Conservation (phyloP, 352 stramenopile genomes). For the Pythium grandisporangium region DNA sequence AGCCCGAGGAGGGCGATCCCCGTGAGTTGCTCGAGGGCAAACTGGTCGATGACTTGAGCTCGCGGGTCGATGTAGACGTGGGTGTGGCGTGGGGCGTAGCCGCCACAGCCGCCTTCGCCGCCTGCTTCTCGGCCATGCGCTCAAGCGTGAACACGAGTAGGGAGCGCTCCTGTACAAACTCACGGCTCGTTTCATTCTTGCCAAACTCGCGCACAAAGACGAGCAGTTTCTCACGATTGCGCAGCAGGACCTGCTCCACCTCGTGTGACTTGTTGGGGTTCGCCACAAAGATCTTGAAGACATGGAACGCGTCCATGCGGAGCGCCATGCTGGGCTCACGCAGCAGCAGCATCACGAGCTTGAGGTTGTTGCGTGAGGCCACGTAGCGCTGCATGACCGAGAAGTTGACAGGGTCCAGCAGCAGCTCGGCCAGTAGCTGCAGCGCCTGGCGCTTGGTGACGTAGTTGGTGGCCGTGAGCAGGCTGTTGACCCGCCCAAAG, state of each 20-base stretch:
- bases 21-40: neutral
- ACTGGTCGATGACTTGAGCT: neutral
- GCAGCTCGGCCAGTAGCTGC: slow-evolving; percentile 60
- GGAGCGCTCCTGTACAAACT: slow-evolving; percentile 70
- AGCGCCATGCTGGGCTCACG: slow-evolving; percentile 66
- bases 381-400: slow-evolving; percentile 75
- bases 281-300: slow-evolving; percentile 87
- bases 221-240: slow-evolving; percentile 71
- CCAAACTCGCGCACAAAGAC: slow-evolving; percentile 71
- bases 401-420: slow-evolving; percentile 71
- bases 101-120: too few species aligned
- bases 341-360: slow-evolving; percentile 65
- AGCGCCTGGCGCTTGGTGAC: slow-evolving; percentile 64
- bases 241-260: slow-evolving; percentile 60
- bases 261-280: slow-evolving; percentile 76
- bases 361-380: slow-evolving; percentile 54
- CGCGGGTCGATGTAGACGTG: neutral
- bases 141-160: slow-evolving; percentile 64
- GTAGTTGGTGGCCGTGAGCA: slow-evolving; percentile 62
- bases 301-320: slow-evolving; percentile 77
- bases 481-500: slow-evolving; percentile 50
- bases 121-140: slow-evolving; percentile 41
- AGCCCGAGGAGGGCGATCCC: neutral
- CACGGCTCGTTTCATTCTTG: slow-evolving; percentile 56
- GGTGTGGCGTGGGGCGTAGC: too few species aligned